Conservation (phyloP, 169 alveolate species). For the Theileria equi region DNA sequence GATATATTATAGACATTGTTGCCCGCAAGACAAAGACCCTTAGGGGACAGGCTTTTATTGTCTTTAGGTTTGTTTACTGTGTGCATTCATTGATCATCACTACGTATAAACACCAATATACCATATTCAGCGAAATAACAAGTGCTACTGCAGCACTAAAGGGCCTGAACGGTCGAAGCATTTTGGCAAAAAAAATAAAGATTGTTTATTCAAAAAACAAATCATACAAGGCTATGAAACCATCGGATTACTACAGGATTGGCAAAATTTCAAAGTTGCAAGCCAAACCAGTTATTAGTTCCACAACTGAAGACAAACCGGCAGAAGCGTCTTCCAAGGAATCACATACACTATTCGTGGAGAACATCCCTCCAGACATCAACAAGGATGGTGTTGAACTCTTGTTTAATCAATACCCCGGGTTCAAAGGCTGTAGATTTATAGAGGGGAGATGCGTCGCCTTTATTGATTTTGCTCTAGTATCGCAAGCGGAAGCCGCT, state of each 20-base stretch:
- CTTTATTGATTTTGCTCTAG: constrained; percentile 75
- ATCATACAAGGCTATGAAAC: constrained; percentile 63
- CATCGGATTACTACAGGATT: constrained; percentile 67
- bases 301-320: constrained; percentile 4
- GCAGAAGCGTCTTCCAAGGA: constrained; percentile 15
- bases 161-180: constrained; percentile 72
- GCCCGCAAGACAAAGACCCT: constrained; percentile 63
- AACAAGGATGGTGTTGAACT: constrained; percentile 74
- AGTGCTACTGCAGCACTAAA: constrained; percentile 80
- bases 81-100: neutral
- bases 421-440: constrained; percentile 73
- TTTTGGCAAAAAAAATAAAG: constrained; percentile 70
- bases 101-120: neutral
- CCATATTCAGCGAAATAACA: constrained; percentile 63
- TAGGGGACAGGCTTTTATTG: constrained; percentile 84
- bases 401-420: constrained; percentile 81
- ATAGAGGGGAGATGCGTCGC: constrained; percentile 82
- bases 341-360: constrained; percentile 75
- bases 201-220: constrained; percentile 76
- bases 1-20: constrained; percentile 73
- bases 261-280: constrained; percentile 17
- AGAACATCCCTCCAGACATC: constrained; percentile 76
- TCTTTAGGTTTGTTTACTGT: constrained; percentile 55
- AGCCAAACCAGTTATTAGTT: neutral
- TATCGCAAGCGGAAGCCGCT: constrained; percentile 77